Evolutionary conservation across 768 basidiomycete species (phyloP), one percentile per base, ranked within the genome.

Genomic region (Boletus reticulatus): DNA sequence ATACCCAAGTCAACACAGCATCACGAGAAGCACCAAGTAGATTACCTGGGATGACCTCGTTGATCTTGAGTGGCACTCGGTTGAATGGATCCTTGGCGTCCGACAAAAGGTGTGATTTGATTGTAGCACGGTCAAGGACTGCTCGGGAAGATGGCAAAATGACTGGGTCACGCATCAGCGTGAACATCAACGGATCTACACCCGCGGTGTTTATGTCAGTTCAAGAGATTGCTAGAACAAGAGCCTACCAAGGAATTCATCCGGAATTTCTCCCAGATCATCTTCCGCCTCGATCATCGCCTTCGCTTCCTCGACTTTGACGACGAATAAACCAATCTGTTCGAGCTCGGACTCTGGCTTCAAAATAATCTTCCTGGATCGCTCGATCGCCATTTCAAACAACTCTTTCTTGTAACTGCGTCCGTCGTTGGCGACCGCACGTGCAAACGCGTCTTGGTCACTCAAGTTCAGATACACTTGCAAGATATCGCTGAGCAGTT

Each of bases 81-180:
- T 98, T 99, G 82, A 98, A 99, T 1, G 97, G 97, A 72, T 99
- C 97, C 50, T 85, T 91, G 17, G 86, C 73, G 64, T 97, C 95
- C 0, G 94, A 96, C 19, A 99, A 76, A 36, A 98, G 75, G 70
- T 97, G 94, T 1, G 94, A 89, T 65, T 96, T 96, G 77, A 99
- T 98, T 3, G 95, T 98, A 2, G 89, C 79, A 22, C 91, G 84
- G 70, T 99, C 97, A 42, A 99, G 70, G 34, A 90, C 80, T 0
- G 83, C 76, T 50, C 77, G 79, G 3, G 95, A 98, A 0, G 89
- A 85, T 0, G 97, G 97, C 32, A 99, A 71, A 31, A 84, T 82
- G 54, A 98, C 95, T 4, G 97, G 97, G 69, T 99, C 94, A 52
- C 85, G 87, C 97, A 99, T 99, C 51, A 99, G 67, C 5, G 90